phyloP scores from a whole-genome alignment of 1,284 basidiomycete species.

The Ceratobasidium theobromae region DNA sequence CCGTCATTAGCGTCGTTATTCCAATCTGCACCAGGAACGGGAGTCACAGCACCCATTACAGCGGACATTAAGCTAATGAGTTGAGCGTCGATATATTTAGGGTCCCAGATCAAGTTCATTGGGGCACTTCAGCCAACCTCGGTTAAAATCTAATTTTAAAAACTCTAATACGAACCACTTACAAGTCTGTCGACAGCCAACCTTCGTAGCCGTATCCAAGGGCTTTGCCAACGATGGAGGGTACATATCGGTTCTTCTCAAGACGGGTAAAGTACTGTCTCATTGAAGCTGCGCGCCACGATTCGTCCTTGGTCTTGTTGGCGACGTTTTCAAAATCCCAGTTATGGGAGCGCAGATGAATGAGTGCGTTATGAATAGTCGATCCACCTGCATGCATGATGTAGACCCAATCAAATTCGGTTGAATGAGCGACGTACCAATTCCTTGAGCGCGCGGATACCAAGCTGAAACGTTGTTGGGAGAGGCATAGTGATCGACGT shows the following conservation, averaged over 20 bases:
- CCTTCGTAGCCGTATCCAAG: conserved; percentile 8
- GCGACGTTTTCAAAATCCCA: conserved; percentile 25
- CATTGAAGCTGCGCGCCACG: conserved; percentile 16
- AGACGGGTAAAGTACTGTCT: conserved; percentile 9
- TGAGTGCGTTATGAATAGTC: conserved; percentile 29
- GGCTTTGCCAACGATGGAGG: neutral
- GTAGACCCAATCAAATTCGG: neutral
- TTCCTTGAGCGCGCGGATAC: conserved; percentile 23
- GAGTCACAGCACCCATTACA: neutral
- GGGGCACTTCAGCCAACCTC: neutral
- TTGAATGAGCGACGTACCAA: neutral
- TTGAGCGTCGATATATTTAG: conserved; percentile 18
- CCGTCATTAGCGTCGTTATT: conserved; percentile 8
- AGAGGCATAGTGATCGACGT: conserved; percentile 29
- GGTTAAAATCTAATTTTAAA: neutral
- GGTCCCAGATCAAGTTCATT: conserved; percentile 17
- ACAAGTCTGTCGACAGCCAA: neutral
- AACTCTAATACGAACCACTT: neutral
- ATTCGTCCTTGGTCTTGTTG: conserved; percentile 11
- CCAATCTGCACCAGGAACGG: conserved; percentile 8
- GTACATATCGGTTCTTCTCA: conserved; percentile 29
- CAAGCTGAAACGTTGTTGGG: conserved; percentile 13
- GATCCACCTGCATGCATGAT: neutral
- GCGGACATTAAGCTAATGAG: neutral
- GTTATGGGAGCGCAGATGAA: conserved; percentile 21